These are phyloP conservation scores for Fusarium sp. DNA, from an alignment of 2,329 filamentous ascomycete genomes.

Conservation along the genomic window DNA sequence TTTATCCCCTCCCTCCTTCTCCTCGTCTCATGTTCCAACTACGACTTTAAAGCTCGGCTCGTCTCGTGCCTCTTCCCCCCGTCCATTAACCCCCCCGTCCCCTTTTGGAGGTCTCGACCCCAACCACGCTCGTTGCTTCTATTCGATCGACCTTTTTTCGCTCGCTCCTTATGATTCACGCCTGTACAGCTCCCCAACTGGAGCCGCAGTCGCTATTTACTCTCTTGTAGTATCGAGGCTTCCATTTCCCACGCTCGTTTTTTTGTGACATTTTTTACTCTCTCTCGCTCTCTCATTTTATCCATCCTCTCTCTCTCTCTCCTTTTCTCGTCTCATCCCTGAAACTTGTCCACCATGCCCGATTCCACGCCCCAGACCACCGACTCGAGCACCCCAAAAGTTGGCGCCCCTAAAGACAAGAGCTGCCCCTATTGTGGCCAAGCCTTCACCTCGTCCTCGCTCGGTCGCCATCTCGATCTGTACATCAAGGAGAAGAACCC, in stretches of 20 bases:
- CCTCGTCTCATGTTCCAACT: slow-evolving; percentile 23
- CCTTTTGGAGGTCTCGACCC: slow-evolving; percentile 42
- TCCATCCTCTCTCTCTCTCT: background rate
- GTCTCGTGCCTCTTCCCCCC: slow-evolving; percentile 11
- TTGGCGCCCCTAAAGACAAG: slow-evolving; percentile 76
- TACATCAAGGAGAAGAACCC: slow-evolving; percentile 96
- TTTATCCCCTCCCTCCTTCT: slow-evolving; percentile 20
- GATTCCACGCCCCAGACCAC: slow-evolving; percentile 47
- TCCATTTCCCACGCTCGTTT: slow-evolving; percentile 28
- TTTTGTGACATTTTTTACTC: background rate
- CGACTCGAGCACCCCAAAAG: slow-evolving; percentile 52
- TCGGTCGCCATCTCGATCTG: slow-evolving; percentile 91
- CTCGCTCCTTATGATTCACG: slow-evolving; percentile 45
- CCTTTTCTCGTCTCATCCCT: slow-evolving; percentile 4
- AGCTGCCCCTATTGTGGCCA: slow-evolving; percentile 88
- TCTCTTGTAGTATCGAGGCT: slow-evolving; percentile 28
- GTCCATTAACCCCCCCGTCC: slow-evolving; percentile 1
- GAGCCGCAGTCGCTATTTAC: slow-evolving; percentile 39
- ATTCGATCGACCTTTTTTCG: slow-evolving; percentile 25
- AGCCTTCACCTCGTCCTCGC: slow-evolving; percentile 89
- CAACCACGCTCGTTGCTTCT: slow-evolving; percentile 44
- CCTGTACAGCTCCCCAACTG: slow-evolving; percentile 42
- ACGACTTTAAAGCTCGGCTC: slow-evolving; percentile 12
- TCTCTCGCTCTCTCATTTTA: slow-evolving; percentile 18
- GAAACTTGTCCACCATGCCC: slow-evolving; percentile 44